phyloP scores from a whole-genome alignment of 176 grass and related monocot species.

The Rhipidocladum racemiflorum region DNA sequence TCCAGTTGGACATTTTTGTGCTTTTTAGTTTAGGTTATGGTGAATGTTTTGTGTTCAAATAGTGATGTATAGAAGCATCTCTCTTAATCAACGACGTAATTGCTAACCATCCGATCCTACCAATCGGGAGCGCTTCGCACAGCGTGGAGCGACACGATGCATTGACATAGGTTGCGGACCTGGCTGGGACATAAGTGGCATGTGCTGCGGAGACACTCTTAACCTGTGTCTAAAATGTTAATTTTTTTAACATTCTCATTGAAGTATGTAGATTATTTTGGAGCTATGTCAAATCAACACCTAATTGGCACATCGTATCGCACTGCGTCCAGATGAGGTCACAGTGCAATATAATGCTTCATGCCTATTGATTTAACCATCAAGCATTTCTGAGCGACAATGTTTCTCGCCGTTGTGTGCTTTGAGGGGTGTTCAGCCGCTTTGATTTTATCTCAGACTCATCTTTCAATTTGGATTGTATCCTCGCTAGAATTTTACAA shows the following conservation, averaged over 20 bases:
- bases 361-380: not conserved
- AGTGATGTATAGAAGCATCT: no score
- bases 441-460: not conserved
- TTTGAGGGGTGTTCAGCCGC: not conserved
- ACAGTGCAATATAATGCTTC: not conserved
- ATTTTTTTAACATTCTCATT: no score
- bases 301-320: constrained; percentile 42
- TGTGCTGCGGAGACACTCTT: constrained; percentile 47
- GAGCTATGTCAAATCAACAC: no score
- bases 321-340: constrained; percentile 88
- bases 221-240: no score
- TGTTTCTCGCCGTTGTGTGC: not conserved
- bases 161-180: constrained; percentile 48
- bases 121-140: constrained; percentile 38
- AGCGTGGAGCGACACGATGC: constrained; percentile 34
- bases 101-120: no score
- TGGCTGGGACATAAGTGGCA: constrained; percentile 42
- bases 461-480: constrained; percentile 6
- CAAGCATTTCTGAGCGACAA: not conserved
- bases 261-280: no score
- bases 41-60: no score
- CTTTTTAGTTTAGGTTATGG: no score
- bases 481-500: not conserved
- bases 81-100: no score
- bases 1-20: no score